These are phyloP conservation scores for Colletotrichum scovillei DNA, from an alignment of 2,329 filamentous ascomycete species.

Conservation along the genomic window DNA sequence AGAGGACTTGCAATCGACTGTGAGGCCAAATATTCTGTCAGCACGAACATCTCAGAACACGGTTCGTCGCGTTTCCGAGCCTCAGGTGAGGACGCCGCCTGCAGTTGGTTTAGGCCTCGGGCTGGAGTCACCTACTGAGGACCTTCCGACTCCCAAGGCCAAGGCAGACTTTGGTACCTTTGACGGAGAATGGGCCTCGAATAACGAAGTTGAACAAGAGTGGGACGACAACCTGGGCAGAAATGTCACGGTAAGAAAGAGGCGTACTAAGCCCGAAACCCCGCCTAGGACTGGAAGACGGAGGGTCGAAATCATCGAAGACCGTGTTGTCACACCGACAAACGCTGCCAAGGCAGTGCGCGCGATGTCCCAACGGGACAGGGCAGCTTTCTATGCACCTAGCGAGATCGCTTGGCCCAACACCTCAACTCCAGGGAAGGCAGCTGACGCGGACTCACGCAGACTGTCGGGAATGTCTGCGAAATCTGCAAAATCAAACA, in stretches of 20 bases:
- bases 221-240: conserved; percentile 66
- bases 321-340: conserved; percentile 60
- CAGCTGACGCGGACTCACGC: conserved; percentile 55
- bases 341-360: conserved; percentile 63
- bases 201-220: conserved; percentile 62
- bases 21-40: conserved; percentile 53
- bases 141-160: conserved; percentile 54
- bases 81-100: conserved; percentile 36
- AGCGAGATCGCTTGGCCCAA: conserved; percentile 44
- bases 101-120: conserved; percentile 31
- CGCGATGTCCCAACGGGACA: conserved; percentile 58
- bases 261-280: conserved; percentile 40
- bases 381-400: conserved; percentile 50
- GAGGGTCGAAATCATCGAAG: conserved; percentile 57
- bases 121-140: conserved; percentile 42
- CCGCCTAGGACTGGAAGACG: conserved; percentile 39
- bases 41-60: conserved; percentile 57
- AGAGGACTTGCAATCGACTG: conserved; percentile 60
- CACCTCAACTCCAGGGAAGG: conserved; percentile 51
- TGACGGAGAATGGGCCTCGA: conserved; percentile 68
- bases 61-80: conserved; percentile 51
- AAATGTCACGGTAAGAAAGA: conserved; percentile 65
- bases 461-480: conserved; percentile 66
- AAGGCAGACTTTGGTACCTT: conserved; percentile 64
- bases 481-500: conserved; percentile 64